Base-by-base conservation (phyloP, 208 protist species). In the Leishmania turanica region DNA sequence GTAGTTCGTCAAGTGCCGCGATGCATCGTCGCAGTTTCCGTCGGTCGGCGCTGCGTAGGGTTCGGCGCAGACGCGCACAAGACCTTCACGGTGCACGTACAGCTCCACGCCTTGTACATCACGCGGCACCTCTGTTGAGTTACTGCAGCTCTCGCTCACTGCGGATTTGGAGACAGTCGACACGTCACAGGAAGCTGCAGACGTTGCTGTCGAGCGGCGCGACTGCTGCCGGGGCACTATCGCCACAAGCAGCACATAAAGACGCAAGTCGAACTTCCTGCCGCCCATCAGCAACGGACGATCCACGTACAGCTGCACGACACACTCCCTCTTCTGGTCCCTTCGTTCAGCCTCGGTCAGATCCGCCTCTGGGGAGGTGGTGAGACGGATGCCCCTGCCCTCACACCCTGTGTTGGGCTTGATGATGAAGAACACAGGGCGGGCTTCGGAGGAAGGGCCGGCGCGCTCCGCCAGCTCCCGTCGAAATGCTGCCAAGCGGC, bases 221-320 rank as follows among this genome's bases (percentile, higher is more conserved):
- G 58, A 34, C 47, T 8, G 60, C 54, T 58, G 60, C 45, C 70
- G 76, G 34, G 76, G 84, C 45, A 72, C 76, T 9, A 88, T 84
- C n/a, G 87, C 89, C 2, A 89, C 62, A 27, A 99, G 72, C 51
- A 99, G 81, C 34, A 98, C 97, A 83, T 99, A 99, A 65, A 98
- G 81, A 15, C 98, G 94, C 37, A 99, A 78, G 80, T 99, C 98
- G 78, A 99, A 99, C 86, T 99, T 99, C 53, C 90, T 91, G 21
- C 90, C 90, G 19, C 98, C 91, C 62, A 99, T 96, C 53, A 98
- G 91, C 40, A 98, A 91, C 6, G 98, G 98, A 0, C 89, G 89
- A 56, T 91, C 89, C 3, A 99, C 78, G 88, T 99, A 99, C 37
- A 91, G 73, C 85, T 98, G 95, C 34, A 97, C 83, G 40, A 98